phyloP scores from a whole-genome alignment of 1,284 basidiomycete species.

The Irpex sp. region DNA sequence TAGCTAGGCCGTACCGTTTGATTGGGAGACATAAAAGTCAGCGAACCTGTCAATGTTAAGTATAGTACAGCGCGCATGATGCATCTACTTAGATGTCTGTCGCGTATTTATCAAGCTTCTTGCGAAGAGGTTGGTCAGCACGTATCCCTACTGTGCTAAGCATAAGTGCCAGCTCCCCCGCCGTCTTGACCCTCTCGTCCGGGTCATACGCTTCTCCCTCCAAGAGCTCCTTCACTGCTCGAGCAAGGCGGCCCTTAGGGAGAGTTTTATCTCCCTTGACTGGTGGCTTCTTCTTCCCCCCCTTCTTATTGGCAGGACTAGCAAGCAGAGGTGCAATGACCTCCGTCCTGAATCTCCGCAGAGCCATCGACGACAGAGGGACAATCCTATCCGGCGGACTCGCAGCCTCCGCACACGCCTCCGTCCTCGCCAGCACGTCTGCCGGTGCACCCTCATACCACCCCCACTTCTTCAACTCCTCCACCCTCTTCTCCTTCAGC shows the following conservation, averaged over 20 bases:
- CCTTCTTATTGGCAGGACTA: constrained; percentile 58
- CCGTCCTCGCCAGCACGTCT: constrained; percentile 49
- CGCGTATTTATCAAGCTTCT: constrained; percentile 43
- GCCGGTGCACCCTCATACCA: constrained; percentile 48
- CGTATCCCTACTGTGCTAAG: constrained; percentile 55
- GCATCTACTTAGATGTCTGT: background rate
- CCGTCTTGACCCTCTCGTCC: constrained; percentile 43
- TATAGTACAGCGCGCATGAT: too few relatives aligned
- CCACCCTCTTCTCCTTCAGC: constrained; percentile 52
- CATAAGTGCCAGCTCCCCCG: constrained; percentile 45
- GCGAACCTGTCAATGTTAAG: too few relatives aligned
- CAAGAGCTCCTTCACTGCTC: constrained; percentile 62
- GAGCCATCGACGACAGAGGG: constrained; percentile 58
- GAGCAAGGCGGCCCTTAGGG: constrained; percentile 63
- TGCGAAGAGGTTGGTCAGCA: constrained; percentile 60
- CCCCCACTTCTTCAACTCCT: constrained; percentile 70
- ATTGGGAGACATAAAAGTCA: too few relatives aligned
- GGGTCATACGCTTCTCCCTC: constrained; percentile 47
- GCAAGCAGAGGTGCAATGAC: constrained; percentile 64
- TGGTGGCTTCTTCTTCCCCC: constrained; percentile 36
- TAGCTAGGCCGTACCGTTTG: too few relatives aligned
- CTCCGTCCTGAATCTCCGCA: constrained; percentile 67
- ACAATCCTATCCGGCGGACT: constrained; percentile 64
- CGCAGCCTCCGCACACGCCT: constrained; percentile 70
- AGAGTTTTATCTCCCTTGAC: constrained; percentile 31